phyloP scores from a whole-genome alignment of 768 basidiomycete species.

The Boletus rubroflammeus region DNA sequence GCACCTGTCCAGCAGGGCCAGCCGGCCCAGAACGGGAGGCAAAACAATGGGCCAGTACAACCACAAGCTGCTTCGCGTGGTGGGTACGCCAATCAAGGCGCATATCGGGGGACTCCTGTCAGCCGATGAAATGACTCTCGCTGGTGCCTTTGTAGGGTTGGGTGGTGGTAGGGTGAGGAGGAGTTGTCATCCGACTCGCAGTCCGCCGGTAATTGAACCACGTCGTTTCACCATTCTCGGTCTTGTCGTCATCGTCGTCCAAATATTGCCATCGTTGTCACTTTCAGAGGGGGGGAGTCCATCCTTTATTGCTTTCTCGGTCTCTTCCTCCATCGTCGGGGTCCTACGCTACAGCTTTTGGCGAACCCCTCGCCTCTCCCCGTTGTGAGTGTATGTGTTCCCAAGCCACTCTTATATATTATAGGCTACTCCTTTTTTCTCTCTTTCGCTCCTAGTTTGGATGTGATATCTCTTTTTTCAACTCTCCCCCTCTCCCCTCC shows the following conservation, averaged over 20 bases:
- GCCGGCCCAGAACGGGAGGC: constrained; percentile 27
- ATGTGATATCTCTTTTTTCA: constrained; percentile 14
- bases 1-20: constrained; percentile 23
- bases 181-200: constrained; percentile 12
- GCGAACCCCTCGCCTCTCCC: constrained; percentile 2
- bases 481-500: background rate
- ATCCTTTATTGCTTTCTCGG: constrained; percentile 10
- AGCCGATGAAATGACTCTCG: constrained; percentile 22
- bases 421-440: constrained; percentile 22
- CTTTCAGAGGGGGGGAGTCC: constrained; percentile 10
- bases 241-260: constrained; percentile 8
- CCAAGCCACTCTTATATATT: constrained; percentile 30
- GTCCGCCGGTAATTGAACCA: constrained; percentile 9
- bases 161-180: background rate
- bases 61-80: constrained; percentile 22
- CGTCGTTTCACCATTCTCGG: constrained; percentile 13
- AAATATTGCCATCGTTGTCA: constrained; percentile 10
- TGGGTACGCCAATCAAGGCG: constrained; percentile 22
- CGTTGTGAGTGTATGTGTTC: constrained; percentile 24
- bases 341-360: constrained; percentile 13
- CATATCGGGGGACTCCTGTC: constrained; percentile 28
- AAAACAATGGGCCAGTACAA: constrained; percentile 22
- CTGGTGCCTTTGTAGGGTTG: background rate
- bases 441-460: constrained; percentile 17
- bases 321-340: constrained; percentile 11